Base-by-base conservation (phyloP, 2,329 filamentous ascomycete species). In the Ophiostoma sp. region DNA sequence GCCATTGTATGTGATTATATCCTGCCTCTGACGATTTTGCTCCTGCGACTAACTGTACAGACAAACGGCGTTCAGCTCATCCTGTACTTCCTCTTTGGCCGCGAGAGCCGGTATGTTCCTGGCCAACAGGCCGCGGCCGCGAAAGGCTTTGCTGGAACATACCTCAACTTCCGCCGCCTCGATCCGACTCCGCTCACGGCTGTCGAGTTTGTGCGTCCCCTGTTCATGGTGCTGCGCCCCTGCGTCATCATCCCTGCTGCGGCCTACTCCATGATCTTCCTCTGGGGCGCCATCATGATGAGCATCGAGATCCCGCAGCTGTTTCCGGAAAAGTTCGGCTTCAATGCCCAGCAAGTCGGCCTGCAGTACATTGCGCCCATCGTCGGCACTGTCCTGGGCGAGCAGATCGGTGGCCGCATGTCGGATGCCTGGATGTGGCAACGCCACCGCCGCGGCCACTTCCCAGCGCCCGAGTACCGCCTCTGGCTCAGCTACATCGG, bases 221-320 rank as follows among this genome's bases (percentile, higher is more conserved):
- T 76, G 12, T 66, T 44, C 27, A 76, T 86, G 6, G 78, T 79
- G 66, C 75, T 75, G 2, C 80, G 81, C 66, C 76, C 80, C 0
- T 81, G 79, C 58, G 80, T 86, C 38, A 71, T 83, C 55, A 77
- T 87, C 7, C 83, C 85, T 0, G 78, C 84, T 0, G 74, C 78
- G 14, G 79, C 82, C 2, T 87, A 88, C 73, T 75, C 83, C 3
- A 84, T 88, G 79, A 77, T 85, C 9, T 88, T 88, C 74, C 76
- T 83, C 4, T 87, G 84, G 73, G 79, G 76, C 45, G 81, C 78
- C 52, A 81, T 87, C 9, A 76, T 87, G 71, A 76, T 82, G 67
- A 84, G 84, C 0, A 81, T 88, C 40, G 85, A 87, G 72, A 83
- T 88, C 4, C 85, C 85, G 0, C 84, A 87, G 69, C 78, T 88